phyloP scores from a whole-genome alignment of 1,284 basidiomycete species.

The Marasmius fiardii region DNA sequence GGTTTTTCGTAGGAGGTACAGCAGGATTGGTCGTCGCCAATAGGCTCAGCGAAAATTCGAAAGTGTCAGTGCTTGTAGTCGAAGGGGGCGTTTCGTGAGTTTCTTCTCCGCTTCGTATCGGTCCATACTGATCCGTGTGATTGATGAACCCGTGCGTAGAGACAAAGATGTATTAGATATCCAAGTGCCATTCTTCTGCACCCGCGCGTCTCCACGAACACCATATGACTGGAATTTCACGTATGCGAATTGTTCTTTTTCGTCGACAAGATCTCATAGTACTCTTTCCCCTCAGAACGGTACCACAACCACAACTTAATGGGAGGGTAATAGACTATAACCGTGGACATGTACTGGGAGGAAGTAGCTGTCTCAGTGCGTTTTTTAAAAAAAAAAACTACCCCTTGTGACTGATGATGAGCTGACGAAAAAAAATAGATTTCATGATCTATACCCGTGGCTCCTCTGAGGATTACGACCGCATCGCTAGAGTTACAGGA shows the following conservation, averaged over 20 bases:
- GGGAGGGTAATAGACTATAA: background rate
- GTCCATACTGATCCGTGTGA: no score
- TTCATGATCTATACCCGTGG: background rate
- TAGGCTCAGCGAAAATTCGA: slow-evolving; percentile 39
- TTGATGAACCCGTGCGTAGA: background rate
- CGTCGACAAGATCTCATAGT: background rate
- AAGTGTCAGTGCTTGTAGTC: slow-evolving; percentile 33
- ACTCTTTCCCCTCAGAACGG: slow-evolving; percentile 1
- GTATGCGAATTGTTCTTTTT: background rate
- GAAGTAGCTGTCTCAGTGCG: slow-evolving; percentile 8
- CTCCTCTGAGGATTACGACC: background rate
- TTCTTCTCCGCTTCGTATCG: background rate
- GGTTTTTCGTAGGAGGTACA: slow-evolving; percentile 6
- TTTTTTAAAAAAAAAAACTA: no score
- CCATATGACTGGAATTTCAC: slow-evolving; percentile 10
- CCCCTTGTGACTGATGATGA: no score
- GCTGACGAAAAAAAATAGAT: no score
- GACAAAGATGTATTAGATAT: background rate
- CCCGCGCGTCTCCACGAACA: background rate
- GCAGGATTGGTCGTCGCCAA: slow-evolving; percentile 29
- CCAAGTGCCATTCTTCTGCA: slow-evolving; percentile 4
- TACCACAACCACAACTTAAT: slow-evolving; percentile 6
- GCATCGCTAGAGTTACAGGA: background rate
- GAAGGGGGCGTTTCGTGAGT: slow-evolving; percentile 29
- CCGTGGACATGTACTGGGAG: slow-evolving; percentile 9